Conservation (phyloP, 2,329 filamentous ascomycete genomes). For the Paraconiothyrium sp. region DNA sequence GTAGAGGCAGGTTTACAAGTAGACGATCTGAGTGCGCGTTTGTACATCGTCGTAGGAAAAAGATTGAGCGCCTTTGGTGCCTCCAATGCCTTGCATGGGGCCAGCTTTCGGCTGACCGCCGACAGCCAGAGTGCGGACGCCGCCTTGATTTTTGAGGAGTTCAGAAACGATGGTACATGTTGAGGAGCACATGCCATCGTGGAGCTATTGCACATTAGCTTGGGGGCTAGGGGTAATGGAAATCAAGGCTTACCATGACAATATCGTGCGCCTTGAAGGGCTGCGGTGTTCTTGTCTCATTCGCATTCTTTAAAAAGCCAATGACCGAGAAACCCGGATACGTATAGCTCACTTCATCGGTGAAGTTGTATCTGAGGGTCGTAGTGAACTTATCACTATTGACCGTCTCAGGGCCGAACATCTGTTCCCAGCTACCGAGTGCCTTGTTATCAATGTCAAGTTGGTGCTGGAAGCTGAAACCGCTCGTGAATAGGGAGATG, state of each 20-base stretch:
- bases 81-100: slow-evolving; percentile 57
- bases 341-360: slow-evolving; percentile 39
- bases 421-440: slow-evolving; percentile 45
- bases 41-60: slow-evolving; percentile 47
- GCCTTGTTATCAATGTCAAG: slow-evolving; percentile 41
- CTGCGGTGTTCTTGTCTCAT: slow-evolving; percentile 42
- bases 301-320: slow-evolving; percentile 42
- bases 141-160: slow-evolving; percentile 56
- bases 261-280: slow-evolving; percentile 52
- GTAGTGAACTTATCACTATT: slow-evolving; percentile 49
- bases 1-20: slow-evolving; percentile 27
- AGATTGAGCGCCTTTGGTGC: slow-evolving; percentile 55
- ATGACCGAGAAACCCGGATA: slow-evolving; percentile 43
- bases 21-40: slow-evolving; percentile 42
- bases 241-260: slow-evolving; percentile 40
- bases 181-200: slow-evolving; percentile 57
- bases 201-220: slow-evolving; percentile 31
- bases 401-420: slow-evolving; percentile 47
- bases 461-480: slow-evolving; percentile 46
- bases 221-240: background rate
- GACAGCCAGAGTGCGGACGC: slow-evolving; percentile 54
- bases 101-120: slow-evolving; percentile 54
- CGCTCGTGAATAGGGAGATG: slow-evolving; percentile 34
- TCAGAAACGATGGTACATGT: slow-evolving; percentile 60
- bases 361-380: slow-evolving; percentile 50